Conservation (phyloP, 1,284 basidiomycete genomes). For the Marasmius oreades region DNA sequence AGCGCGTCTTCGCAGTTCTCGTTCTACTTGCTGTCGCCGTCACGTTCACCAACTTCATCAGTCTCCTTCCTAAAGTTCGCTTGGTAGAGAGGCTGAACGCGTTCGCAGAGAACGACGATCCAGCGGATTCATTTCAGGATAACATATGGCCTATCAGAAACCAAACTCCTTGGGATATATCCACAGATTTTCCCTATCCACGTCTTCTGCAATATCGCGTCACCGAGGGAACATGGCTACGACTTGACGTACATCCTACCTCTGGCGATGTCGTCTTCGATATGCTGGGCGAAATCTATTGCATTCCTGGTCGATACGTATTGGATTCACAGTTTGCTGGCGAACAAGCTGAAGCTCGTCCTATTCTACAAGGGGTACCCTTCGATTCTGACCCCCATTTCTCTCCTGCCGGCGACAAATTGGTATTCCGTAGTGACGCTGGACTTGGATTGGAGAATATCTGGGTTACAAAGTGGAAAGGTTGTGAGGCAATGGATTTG, state of each 20-base stretch:
- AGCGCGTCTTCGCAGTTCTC: conserved; percentile 5
- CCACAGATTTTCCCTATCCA: conserved; percentile 68
- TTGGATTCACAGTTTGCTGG: conserved; percentile 15
- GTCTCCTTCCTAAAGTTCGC: not conserved
- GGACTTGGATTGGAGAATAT: conserved; percentile 71
- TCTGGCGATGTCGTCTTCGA: conserved; percentile 73
- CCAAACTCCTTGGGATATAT: conserved; percentile 71
- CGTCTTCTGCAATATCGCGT: conserved; percentile 63
- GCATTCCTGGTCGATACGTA: conserved; percentile 41
- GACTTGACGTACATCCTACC: conserved; percentile 65
- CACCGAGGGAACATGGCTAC: conserved; percentile 70
- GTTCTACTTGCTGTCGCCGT: conserved; percentile 2
- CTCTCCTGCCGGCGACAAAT: conserved; percentile 56
- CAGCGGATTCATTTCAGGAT: conserved; percentile 41
- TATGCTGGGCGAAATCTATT: conserved; percentile 72
- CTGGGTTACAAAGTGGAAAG: conserved; percentile 63
- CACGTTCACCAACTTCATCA: conserved; percentile 8
- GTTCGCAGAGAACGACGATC: conserved; percentile 4
- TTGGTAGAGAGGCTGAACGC: not conserved
- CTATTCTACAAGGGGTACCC: conserved; percentile 57
- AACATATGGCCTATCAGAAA: conserved; percentile 62
- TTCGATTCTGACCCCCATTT: conserved; percentile 71
- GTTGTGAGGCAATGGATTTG: conserved; percentile 58
- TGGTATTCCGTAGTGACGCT: conserved; percentile 70
- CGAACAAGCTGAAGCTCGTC: conserved; percentile 34